These are phyloP conservation scores for Lentinula boryana DNA, from an alignment of 768 basidiomycete genomes.

Conservation along the genomic window DNA sequence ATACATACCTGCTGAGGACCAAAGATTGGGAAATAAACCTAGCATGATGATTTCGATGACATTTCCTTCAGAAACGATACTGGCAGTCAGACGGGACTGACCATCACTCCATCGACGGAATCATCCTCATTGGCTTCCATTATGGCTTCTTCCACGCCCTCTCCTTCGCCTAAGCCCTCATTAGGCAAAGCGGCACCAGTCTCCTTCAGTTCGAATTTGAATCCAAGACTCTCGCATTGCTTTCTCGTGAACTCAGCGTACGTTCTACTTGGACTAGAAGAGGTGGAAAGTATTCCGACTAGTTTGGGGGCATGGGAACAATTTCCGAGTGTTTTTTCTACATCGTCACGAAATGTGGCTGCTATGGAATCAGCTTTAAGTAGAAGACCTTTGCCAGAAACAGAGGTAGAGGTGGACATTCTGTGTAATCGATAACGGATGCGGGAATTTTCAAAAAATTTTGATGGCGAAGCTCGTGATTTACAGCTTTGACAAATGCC, in stretches of 20 bases:
- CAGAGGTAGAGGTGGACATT: not conserved
- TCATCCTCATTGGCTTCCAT: conserved; percentile 90
- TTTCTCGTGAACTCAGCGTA: conserved; percentile 91
- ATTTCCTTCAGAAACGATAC: not conserved
- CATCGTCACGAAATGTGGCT: conserved; percentile 62
- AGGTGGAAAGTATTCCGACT: conserved; percentile 87
- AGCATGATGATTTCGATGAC: not conserved
- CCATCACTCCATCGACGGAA: conserved; percentile 91
- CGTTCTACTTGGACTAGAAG: conserved; percentile 68
- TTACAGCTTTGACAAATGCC: too few species aligned
- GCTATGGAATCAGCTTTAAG: conserved; percentile 78
- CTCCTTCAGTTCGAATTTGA: conserved; percentile 75
- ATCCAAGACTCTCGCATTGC: conserved; percentile 84
- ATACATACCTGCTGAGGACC: conserved; percentile 75
- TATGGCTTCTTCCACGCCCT: conserved; percentile 94
- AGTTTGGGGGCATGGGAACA: conserved; percentile 51
- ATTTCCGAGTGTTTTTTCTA: conserved; percentile 39
- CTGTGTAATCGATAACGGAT: not conserved
- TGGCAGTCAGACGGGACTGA: conserved; percentile 25
- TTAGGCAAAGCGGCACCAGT: conserved; percentile 51
- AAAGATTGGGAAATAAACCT: conserved; percentile 97
- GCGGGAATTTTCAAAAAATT: not conserved
- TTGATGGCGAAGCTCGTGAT: too few species aligned
- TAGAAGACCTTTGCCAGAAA: conserved; percentile 54
- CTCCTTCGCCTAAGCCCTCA: conserved; percentile 56